Percentiles rank a stretch among this genome's conserved stretches.
phyloP scores from a whole-genome alignment of 176 grass and related monocot genomes.

The Triticum turgidum region DNA sequence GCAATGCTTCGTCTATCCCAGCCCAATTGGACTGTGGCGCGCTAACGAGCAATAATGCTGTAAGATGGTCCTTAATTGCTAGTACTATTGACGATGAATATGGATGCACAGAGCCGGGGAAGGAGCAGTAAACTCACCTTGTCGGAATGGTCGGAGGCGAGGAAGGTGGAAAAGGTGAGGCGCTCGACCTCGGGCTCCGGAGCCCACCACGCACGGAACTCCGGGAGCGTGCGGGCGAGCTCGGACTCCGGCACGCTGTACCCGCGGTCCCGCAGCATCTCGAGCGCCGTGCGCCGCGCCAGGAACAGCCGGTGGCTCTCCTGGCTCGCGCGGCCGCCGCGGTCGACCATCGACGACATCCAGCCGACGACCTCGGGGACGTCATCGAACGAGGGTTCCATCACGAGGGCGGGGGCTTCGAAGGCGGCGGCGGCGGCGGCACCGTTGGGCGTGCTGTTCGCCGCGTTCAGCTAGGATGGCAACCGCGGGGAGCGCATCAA shows the following conservation, averaged over 20 bases:
- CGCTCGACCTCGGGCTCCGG: conserved; percentile 39
- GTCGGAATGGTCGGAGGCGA: conserved; percentile 44
- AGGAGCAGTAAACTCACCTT: conserved; percentile 39
- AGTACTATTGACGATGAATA: neutral
- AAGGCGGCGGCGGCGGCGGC: neutral
- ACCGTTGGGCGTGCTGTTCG: neutral
- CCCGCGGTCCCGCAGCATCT: conserved; percentile 91
- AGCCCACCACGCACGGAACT: conserved; percentile 75
- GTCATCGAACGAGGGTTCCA: neutral
- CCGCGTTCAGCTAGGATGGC: no score
- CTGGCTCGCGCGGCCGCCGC: conserved; percentile 42
- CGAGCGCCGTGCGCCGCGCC: conserved; percentile 73
- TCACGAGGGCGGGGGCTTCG: neutral
- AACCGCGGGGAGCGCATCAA: neutral
- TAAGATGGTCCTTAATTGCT: neutral
- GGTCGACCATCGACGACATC: conserved; percentile 65
- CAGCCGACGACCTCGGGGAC: conserved; percentile 32
- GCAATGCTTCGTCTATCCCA: neutral
- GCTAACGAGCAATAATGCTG: neutral
- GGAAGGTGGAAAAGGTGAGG: conserved; percentile 54
- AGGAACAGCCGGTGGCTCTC: conserved; percentile 84
- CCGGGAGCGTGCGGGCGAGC: conserved; percentile 54
- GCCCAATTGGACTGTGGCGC: neutral
- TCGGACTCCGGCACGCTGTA: conserved; percentile 49
- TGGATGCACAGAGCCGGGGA: neutral